Conservation (phyloP, 2,329 filamentous ascomycete species). For the Cladosporium austrohemisphaericum region DNA sequence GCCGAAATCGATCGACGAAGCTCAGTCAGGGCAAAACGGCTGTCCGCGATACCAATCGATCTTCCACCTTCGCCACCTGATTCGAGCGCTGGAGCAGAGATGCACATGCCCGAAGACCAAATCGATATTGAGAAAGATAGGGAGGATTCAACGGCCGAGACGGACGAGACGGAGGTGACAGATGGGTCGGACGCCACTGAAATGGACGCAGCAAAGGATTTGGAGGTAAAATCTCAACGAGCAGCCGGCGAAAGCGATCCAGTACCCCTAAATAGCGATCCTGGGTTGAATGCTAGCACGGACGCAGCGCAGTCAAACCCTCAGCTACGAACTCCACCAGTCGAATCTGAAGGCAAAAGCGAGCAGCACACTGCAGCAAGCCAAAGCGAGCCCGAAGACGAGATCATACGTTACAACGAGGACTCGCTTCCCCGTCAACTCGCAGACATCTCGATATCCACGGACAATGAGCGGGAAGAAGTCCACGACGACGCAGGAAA, state of each 20-base stretch:
- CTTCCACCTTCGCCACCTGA: conserved; percentile 35
- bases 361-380: too few relatives aligned
- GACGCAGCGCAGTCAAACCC: too few relatives aligned
- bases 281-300: too few relatives aligned
- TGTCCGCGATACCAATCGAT: conserved; percentile 31
- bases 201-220: too few relatives aligned
- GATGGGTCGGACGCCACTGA: too few relatives aligned
- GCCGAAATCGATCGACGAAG: conserved; percentile 7
- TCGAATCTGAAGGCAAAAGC: too few relatives aligned
- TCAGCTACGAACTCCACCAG: too few relatives aligned
- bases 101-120: conserved; percentile 6
- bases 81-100: conserved; percentile 30
- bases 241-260: too few relatives aligned
- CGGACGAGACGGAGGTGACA: too few relatives aligned
- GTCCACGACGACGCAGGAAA: too few relatives aligned
- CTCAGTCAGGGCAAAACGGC: conserved; percentile 10
- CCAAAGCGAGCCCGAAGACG: background rate
- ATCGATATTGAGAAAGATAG: background rate
- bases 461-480: background rate
- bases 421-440: background rate
- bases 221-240: too few relatives aligned
- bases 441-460: background rate
- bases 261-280: too few relatives aligned
- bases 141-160: background rate
- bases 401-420: background rate